phyloP scores from a whole-genome alignment of 148 eudicot species.

The Camellia sinensis region DNA sequence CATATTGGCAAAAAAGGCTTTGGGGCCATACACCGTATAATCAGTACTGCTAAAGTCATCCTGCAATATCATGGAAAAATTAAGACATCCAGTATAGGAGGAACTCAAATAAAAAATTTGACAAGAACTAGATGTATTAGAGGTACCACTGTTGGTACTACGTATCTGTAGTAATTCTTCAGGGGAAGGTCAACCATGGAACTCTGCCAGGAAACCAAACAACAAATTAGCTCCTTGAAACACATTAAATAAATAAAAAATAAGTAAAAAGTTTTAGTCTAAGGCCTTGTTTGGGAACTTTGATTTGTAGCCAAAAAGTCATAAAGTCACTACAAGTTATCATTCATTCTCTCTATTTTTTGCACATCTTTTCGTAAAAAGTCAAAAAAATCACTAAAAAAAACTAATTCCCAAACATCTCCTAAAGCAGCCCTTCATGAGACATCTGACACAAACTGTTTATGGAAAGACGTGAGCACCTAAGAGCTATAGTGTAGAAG shows the following conservation, averaged over 20 bases:
- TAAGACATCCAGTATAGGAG: slow-evolving; percentile 16
- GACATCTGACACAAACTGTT: slow-evolving; percentile 2
- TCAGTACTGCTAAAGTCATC: slow-evolving; percentile 91
- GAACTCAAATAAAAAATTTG: neutral
- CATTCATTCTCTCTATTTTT: too few species aligned
- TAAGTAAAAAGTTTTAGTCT: too few species aligned
- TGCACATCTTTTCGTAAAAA: too few species aligned
- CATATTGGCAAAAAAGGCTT: slow-evolving; percentile 98
- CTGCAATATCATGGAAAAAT: slow-evolving; percentile 40
- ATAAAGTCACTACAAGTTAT: too few species aligned
- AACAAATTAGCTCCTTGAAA: neutral
- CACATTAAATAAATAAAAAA: neutral
- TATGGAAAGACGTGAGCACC: neutral
- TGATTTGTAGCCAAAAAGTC: too few species aligned
- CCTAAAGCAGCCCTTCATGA: neutral
- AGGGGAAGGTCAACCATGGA: slow-evolving; percentile 94
- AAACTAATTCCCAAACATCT: too few species aligned
- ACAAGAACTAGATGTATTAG: slow-evolving; percentile 6
- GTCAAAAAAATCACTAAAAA: too few species aligned
- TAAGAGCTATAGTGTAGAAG: neutral
- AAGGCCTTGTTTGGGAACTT: too few species aligned
- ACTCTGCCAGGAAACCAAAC: slow-evolving; percentile 60
- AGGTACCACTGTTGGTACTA: slow-evolving; percentile 77
- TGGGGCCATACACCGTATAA: slow-evolving; percentile 76
- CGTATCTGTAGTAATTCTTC: slow-evolving; percentile 96